Percentiles rank a stretch among this genome's conserved stretches.
These are phyloP conservation scores for Paracorniculantispora psalliotae DNA, from an alignment of 2,329 filamentous ascomycete genomes.

Conservation along the genomic window DNA sequence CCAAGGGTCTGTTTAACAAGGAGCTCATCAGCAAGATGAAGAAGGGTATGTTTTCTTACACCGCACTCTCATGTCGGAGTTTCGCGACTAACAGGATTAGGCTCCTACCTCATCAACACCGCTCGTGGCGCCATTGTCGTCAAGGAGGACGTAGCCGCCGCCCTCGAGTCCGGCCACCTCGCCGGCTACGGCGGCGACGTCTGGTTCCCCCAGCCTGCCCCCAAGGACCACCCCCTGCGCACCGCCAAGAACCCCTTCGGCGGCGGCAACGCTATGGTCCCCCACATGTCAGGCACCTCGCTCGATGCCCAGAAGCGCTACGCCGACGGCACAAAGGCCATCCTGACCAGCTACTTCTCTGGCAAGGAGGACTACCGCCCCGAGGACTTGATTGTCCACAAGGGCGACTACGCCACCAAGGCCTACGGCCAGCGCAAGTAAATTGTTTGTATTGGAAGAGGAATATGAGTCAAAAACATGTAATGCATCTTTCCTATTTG, in stretches of 20 bases:
- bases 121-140: slow-evolving; percentile 98
- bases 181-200: slow-evolving; percentile 84
- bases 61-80: background rate
- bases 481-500: background rate
- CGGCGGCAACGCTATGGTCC: slow-evolving; percentile 97
- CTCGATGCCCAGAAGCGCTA: slow-evolving; percentile 95
- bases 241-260: slow-evolving; percentile 92
- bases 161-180: slow-evolving; percentile 86
- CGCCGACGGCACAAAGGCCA: slow-evolving; percentile 80
- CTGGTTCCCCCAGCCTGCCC: slow-evolving; percentile 97
- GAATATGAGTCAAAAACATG: background rate
- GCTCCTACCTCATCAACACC: slow-evolving; percentile 97
- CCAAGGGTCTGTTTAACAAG: slow-evolving; percentile 95
- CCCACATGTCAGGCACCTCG: slow-evolving; percentile 98
- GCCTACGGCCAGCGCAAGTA: slow-evolving; percentile 74
- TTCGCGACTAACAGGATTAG: slow-evolving; percentile 34
- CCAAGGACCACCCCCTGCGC: slow-evolving; percentile 86
- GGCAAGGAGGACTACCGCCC: slow-evolving; percentile 83
- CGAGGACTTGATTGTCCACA: slow-evolving; percentile 85
- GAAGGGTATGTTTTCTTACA: slow-evolving; percentile 69
- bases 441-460: background rate
- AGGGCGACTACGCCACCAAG: slow-evolving; percentile 92
- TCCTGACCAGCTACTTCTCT: slow-evolving; percentile 85
- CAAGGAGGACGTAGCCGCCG: slow-evolving; percentile 96
- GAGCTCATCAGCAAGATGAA: slow-evolving; percentile 99